Evolutionary conservation across 2,329 filamentous ascomycete genomes (phyloP).

Genomic region (Alternaria ethzedia): DNA sequence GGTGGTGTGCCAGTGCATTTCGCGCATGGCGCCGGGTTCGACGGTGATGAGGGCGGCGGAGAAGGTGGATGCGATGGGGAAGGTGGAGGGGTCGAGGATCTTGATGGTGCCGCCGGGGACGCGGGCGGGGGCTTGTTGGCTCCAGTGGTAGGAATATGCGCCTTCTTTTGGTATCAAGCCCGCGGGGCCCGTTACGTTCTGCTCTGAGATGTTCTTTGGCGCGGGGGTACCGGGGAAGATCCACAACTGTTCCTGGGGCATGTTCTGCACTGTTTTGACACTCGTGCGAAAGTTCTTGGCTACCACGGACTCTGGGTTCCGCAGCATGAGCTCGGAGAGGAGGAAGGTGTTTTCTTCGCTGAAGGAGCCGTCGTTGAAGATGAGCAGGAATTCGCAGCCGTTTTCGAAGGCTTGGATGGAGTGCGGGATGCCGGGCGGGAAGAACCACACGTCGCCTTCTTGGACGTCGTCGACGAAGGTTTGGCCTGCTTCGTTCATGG

Average conservation of each 20-base stretch:
- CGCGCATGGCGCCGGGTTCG: conserved; percentile 68
- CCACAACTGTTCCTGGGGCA: conserved; percentile 50
- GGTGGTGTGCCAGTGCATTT: conserved; percentile 68
- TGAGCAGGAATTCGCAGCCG: conserved; percentile 54
- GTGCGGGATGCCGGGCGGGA: conserved; percentile 45
- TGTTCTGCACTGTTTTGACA: conserved; percentile 44
- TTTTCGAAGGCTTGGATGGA: conserved; percentile 63
- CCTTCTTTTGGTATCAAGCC: conserved; percentile 37
- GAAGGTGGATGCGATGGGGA: conserved; percentile 63
- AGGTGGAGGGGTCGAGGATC: conserved; percentile 63
- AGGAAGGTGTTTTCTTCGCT: conserved; percentile 67
- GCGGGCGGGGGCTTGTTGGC: conserved; percentile 55
- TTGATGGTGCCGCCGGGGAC: conserved; percentile 66
- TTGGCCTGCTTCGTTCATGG: conserved; percentile 61
- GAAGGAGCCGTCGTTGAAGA: conserved; percentile 66
- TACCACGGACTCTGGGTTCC: conserved; percentile 50
- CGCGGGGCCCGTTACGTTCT: conserved; percentile 54
- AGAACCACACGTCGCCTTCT: conserved; percentile 47
- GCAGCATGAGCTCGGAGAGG: conserved; percentile 60
- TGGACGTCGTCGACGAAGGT: conserved; percentile 52
- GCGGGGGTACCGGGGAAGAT: conserved; percentile 52
- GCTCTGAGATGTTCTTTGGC: conserved; percentile 46
- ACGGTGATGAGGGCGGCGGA: conserved; percentile 64
- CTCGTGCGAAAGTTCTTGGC: conserved; percentile 53
- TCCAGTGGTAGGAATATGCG: conserved; percentile 53